Conservation (phyloP, 495 filamentous ascomycete species). For the Tuber calosporum region DNA sequence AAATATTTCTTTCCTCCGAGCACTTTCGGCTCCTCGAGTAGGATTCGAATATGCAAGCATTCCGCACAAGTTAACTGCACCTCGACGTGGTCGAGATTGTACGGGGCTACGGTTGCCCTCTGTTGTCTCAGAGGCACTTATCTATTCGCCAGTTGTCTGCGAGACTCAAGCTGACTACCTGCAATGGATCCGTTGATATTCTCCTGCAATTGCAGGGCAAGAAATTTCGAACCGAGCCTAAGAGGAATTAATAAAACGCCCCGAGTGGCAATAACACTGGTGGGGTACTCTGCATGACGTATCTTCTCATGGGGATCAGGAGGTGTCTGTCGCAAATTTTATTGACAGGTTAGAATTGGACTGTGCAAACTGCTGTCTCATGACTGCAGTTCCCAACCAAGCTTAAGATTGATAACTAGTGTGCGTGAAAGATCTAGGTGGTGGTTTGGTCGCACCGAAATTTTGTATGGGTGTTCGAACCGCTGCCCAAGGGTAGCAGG, state of each 20-base stretch:
- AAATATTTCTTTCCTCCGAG: background rate
- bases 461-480: background rate
- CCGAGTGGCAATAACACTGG: background rate
- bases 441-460: background rate
- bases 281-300: background rate
- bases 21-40: background rate
- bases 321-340: constrained; percentile 1
- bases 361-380: background rate
- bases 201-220: background rate
- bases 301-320: background rate
- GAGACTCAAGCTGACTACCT: background rate
- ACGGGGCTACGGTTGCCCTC: constrained; percentile 5
- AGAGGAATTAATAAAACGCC: background rate
- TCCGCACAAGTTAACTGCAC: constrained; percentile 1
- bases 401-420: background rate
- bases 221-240: constrained; percentile 1
- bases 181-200: background rate
- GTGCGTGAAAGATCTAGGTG: background rate
- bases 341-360: constrained; percentile 3
- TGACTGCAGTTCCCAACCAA: background rate
- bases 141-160: constrained; percentile 2
- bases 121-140: constrained; percentile 1
- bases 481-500: background rate
- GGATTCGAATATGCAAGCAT: constrained; percentile 4
- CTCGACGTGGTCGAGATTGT: constrained; percentile 5